Evolutionary conservation across 2,329 filamentous ascomycete species (phyloP), one percentile per base, ranked within the genome.

Genomic region (Stachybotrys echinatus): DNA sequence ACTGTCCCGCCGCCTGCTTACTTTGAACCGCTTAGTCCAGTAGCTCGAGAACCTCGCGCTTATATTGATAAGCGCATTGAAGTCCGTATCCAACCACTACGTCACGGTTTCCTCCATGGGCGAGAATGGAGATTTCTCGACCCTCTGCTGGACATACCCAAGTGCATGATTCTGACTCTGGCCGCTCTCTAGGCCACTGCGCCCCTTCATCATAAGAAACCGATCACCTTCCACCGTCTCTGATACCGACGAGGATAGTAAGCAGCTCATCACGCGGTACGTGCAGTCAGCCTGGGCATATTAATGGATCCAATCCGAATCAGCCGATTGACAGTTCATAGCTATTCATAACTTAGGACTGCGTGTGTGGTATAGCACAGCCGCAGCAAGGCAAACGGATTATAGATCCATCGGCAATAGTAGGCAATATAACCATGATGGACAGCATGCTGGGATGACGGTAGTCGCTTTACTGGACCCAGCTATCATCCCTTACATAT

Each of bases 181-280:
- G 42, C 42, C 42, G 42, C 21, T 43, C 42, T 19, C 42, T 43
- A 7, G 42, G 42, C 42, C 10, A 43, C 42, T 43, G 42, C 42
- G 21, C 42, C 42, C 42, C 42, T 43, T 43, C 42, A 23, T 43
- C 42, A n/a, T 22, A 43, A 19, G 20, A 22, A 43, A 43, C 42
- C 42, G 42, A 43, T 21, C 42, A 43, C 10, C 10, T 43, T 43
- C 42, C 42, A 22, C 42, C 42, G 42, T 19, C 42, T 43, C 20
- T 43, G 42, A 43, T 43, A n/a, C 42, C 42, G 42, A 19, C 42
- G 42, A 43, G 42, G 42, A 43, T 43, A 7, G 42, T 43, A 43
- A 20, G 42, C 42, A 40, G 17, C 17, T 40, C 38, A 40, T 19
- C 38, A 43, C 21, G 42, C 42, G 42, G 21, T n/a, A 43, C 42